A percentile compares a stretch with the other conserved stretches of the same genome.
Evolutionary conservation across 805 yeast genomes (phyloP).

Genomic region (Metschnikowia kunwiensis): DNA sequence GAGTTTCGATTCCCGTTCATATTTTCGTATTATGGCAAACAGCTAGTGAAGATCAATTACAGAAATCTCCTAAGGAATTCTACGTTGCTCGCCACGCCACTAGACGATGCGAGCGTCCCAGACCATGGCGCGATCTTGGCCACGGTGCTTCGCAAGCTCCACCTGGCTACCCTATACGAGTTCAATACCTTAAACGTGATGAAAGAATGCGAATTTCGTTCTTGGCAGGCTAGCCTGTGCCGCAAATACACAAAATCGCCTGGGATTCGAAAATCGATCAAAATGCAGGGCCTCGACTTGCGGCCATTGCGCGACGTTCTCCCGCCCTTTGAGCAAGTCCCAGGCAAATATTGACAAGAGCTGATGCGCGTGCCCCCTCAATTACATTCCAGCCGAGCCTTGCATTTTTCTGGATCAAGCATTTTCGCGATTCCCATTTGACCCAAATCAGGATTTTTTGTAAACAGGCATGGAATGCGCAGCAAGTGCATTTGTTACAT

Average conservation of each 20-base stretch:
- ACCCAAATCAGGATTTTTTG: constrained; percentile 15
- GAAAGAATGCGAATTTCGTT: constrained; percentile 17
- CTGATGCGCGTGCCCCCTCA: not conserved
- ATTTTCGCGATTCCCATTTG: constrained; percentile 5
- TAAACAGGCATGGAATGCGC: constrained; percentile 13
- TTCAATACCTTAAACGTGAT: constrained; percentile 22
- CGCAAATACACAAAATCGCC: constrained; percentile 1
- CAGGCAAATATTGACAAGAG: not conserved
- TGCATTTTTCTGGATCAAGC: not conserved
- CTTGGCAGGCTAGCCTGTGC: constrained; percentile 9
- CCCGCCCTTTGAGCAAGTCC: not conserved
- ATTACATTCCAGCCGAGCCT: not conserved
- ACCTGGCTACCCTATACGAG: constrained; percentile 16
- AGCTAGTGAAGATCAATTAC: constrained; percentile 23
- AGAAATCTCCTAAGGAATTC: constrained; percentile 6
- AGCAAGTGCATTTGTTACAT: constrained; percentile 1
- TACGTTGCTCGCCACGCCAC: constrained; percentile 11
- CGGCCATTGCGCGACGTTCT: constrained; percentile 5
- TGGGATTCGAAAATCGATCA: constrained; percentile 4
- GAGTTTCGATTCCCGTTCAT: constrained; percentile 30
- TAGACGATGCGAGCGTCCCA: constrained; percentile 7
- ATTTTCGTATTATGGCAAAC: constrained; percentile 31
- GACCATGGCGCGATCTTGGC: constrained; percentile 9
- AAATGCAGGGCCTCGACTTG: constrained; percentile 8
- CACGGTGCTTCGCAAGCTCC: constrained; percentile 16